Percentiles rank a stretch among this genome's conserved stretches.
Conservation (phyloP, 768 basidiomycete species). For the Psilocybe sp. region DNA sequence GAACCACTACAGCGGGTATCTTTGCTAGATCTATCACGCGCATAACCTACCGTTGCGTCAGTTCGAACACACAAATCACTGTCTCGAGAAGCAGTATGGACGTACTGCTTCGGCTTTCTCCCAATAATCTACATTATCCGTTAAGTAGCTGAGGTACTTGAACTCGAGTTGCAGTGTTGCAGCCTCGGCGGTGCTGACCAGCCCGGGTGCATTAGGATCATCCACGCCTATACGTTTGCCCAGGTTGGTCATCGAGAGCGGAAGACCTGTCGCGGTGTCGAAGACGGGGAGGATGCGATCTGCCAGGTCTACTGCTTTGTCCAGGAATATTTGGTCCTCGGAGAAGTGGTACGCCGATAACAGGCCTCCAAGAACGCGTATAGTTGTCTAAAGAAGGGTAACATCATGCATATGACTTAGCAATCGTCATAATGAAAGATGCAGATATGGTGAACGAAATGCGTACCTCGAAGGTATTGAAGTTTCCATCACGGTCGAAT, state of each 20-base stretch:
- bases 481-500: slow-evolving; percentile 79
- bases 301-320: slow-evolving; percentile 78
- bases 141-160: slow-evolving; percentile 76
- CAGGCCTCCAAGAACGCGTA: slow-evolving; percentile 88
- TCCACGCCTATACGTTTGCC: slow-evolving; percentile 55
- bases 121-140: slow-evolving; percentile 82
- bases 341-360: slow-evolving; percentile 87
- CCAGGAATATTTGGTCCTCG: slow-evolving; percentile 68
- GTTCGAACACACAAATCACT: neutral
- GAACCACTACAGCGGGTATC: slow-evolving; percentile 67
- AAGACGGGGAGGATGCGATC: slow-evolving; percentile 83
- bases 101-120: slow-evolving; percentile 70
- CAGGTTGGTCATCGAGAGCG: slow-evolving; percentile 76
- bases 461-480: slow-evolving; percentile 87
- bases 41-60: slow-evolving; percentile 47
- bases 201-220: slow-evolving; percentile 53
- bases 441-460: slow-evolving; percentile 42
- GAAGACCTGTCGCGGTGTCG: slow-evolving; percentile 79
- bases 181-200: slow-evolving; percentile 83
- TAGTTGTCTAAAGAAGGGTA: slow-evolving; percentile 68
- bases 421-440: slow-evolving; percentile 50
- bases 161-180: slow-evolving; percentile 89
- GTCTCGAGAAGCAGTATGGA: neutral
- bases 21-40: slow-evolving; percentile 59
- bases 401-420: neutral